Evolutionary conservation across 306 rosid genomes (phyloP).

Genomic region (Medicago truncatula): DNA sequence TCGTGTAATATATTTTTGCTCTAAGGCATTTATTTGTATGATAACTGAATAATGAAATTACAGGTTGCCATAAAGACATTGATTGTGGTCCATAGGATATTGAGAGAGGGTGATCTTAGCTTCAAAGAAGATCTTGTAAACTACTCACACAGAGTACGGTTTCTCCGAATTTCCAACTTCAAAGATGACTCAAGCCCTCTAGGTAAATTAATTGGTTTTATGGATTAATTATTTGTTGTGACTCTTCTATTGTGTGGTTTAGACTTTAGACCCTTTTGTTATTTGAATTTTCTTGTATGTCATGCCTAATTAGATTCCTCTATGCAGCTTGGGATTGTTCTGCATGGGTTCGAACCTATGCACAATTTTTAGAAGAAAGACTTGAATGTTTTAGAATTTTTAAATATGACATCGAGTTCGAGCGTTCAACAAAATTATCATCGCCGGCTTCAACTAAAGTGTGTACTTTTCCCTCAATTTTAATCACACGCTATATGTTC

Average conservation of each 20-base stretch:
- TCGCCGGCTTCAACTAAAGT: constrained; percentile 62
- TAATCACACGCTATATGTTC: background rate
- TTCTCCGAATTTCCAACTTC: constrained; percentile 88
- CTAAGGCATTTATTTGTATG: background rate
- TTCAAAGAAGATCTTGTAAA: constrained; percentile 79
- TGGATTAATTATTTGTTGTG: too few species aligned
- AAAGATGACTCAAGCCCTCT: constrained; percentile 88
- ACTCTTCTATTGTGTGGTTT: constrained; percentile 24
- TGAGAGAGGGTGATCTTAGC: constrained; percentile 93
- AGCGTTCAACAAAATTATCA: constrained; percentile 67
- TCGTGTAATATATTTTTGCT: background rate
- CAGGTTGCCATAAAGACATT: constrained; percentile 97
- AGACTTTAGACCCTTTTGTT: constrained; percentile 28
- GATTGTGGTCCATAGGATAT: constrained; percentile 88
- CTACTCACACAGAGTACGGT: constrained; percentile 64
- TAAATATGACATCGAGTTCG: constrained; percentile 80
- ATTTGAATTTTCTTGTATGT: constrained; percentile 22
- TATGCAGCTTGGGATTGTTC: constrained; percentile 98
- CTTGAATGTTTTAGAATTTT: constrained; percentile 79
- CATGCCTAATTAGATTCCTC: constrained; percentile 41
- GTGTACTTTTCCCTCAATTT: constrained; percentile 24
- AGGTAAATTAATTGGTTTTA: constrained; percentile 50
- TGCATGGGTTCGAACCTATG: constrained; percentile 89
- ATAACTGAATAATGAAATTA: constrained; percentile 29
- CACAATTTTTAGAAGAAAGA: constrained; percentile 82